These are phyloP conservation scores for Sugiyamaella americana DNA, from an alignment of 805 yeast genomes.

Conservation along the genomic window DNA sequence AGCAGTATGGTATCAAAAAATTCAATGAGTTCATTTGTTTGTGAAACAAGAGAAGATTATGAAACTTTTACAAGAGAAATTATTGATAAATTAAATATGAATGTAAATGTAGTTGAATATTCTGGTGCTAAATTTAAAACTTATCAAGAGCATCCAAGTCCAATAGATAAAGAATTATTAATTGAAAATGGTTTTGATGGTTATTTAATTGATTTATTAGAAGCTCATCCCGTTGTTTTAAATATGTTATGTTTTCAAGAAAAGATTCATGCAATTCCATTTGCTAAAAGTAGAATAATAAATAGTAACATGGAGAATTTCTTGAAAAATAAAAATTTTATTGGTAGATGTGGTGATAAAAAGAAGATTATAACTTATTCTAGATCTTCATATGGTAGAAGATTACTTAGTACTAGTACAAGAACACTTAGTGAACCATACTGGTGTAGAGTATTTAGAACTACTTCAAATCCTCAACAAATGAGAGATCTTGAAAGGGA, in stretches of 20 bases:
- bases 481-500: neutral
- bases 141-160: conserved; percentile 19
- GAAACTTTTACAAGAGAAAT: conserved; percentile 39
- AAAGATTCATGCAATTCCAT: conserved; percentile 54
- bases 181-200: conserved; percentile 68
- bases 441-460: neutral
- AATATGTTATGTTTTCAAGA: conserved; percentile 57
- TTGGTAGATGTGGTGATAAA: conserved; percentile 57
- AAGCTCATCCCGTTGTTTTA: conserved; percentile 68
- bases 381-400: conserved; percentile 59
- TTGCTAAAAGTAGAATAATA: conserved; percentile 34
- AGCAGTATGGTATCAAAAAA: conserved; percentile 50
- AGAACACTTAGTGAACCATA: conserved; percentile 2
- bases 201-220: conserved; percentile 59
- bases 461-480: neutral
- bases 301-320: neutral
- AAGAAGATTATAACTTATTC: conserved; percentile 44
- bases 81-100: conserved; percentile 36
- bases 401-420: conserved; percentile 34
- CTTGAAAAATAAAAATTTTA: conserved; percentile 38
- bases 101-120: conserved; percentile 48
- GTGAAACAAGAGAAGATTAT: conserved; percentile 47
- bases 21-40: conserved; percentile 59
- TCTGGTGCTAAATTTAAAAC: conserved; percentile 27
- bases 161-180: conserved; percentile 30